Evolutionary conservation across 106 monocot species (phyloP).

Genomic region (Allium cepa): DNA sequence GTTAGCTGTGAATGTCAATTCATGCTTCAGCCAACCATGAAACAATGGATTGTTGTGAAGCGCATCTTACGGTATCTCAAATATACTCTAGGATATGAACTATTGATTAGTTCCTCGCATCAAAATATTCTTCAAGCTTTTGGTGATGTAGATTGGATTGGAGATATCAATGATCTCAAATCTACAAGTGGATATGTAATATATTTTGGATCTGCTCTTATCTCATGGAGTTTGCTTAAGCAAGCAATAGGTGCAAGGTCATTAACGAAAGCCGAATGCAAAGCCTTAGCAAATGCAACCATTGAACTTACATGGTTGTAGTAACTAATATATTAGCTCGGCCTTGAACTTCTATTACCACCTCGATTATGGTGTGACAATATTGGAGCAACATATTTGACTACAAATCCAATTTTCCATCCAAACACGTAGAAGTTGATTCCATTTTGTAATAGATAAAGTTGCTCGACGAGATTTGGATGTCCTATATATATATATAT

Average conservation of each 20-base stretch:
- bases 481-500: too few relatives aligned
- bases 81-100: too few relatives aligned
- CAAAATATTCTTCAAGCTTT: too few relatives aligned
- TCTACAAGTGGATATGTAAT: too few relatives aligned
- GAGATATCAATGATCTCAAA: too few relatives aligned
- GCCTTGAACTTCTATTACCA: background rate
- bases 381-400: background rate
- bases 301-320: background rate
- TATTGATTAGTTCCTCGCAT: too few relatives aligned
- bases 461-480: too few relatives aligned
- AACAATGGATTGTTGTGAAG: background rate
- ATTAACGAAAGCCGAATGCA: background rate
- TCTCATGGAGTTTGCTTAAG: too few relatives aligned
- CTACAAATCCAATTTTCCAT: background rate
- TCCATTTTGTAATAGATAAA: too few relatives aligned
- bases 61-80: too few relatives aligned
- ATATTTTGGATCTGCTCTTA: too few relatives aligned
- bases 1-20: background rate
- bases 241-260: background rate
- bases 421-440: background rate
- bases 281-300: background rate
- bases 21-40: background rate
- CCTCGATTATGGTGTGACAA: background rate
- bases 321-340: background rate
- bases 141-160: too few relatives aligned